These are phyloP conservation scores for Vigna hirtella DNA, from an alignment of 306 rosid genomes.

Conservation along the genomic window DNA sequence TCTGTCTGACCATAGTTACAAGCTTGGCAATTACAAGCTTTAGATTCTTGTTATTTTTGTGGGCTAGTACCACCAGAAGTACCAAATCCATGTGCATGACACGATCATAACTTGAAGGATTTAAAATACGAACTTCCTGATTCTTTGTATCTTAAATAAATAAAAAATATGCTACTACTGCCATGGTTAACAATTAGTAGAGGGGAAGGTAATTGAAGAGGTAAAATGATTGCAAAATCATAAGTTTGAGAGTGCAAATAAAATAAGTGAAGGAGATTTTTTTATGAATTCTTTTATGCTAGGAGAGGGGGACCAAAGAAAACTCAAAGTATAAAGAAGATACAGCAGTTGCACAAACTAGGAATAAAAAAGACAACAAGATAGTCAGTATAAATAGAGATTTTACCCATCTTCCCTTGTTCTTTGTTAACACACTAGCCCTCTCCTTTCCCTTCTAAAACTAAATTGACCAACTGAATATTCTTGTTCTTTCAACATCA, in stretches of 20 bases:
- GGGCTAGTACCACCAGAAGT: not conserved
- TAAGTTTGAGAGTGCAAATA: no score
- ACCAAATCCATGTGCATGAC: slow-evolving; percentile 11
- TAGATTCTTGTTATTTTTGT: not conserved
- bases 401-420: not conserved
- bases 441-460: not conserved
- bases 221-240: no score
- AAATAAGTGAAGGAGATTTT: not conserved
- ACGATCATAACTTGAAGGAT: not conserved
- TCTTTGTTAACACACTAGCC: not conserved
- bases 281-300: not conserved
- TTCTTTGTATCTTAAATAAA: not conserved
- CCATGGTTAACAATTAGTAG: not conserved
- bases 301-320: not conserved
- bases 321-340: not conserved
- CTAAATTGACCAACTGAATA: slow-evolving; percentile 3
- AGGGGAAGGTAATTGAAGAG: not conserved
- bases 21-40: not conserved
- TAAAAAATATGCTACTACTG: not conserved
- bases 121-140: not conserved
- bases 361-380: not conserved
- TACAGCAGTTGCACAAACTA: not conserved
- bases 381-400: slow-evolving; percentile 4
- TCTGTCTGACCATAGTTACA: not conserved
- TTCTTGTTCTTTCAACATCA: not conserved